These are phyloP conservation scores for Incumbomyces lentus DNA, from an alignment of 2,329 filamentous ascomycete species.

Conservation along the genomic window DNA sequence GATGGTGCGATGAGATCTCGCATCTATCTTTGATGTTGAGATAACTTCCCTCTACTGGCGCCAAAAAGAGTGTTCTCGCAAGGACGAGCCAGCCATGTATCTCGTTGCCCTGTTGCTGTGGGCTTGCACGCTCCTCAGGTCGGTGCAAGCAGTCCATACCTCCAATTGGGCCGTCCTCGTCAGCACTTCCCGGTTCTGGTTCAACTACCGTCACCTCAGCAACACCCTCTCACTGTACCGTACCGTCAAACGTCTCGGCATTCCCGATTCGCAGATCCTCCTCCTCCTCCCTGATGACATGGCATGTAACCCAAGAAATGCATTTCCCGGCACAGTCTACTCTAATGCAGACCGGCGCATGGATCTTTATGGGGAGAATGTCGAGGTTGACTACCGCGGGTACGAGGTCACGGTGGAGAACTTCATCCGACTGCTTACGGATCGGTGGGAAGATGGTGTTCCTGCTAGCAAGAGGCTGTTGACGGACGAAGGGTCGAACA, in stretches of 20 bases:
- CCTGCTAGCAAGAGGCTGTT: constrained; percentile 86
- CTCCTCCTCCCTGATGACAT: constrained; percentile 99
- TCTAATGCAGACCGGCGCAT: constrained; percentile 94
- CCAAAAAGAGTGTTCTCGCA: too few relatives aligned
- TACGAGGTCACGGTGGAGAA: constrained; percentile 99
- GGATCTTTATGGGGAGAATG: constrained; percentile 95
- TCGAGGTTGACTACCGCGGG: constrained; percentile 95
- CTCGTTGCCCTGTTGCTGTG: neutral
- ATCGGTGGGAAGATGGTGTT: constrained; percentile 88
- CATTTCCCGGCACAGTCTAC: constrained; percentile 95
- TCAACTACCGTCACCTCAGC: constrained; percentile 97
- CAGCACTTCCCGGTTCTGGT: constrained; percentile 97
- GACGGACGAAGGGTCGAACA: constrained; percentile 92
- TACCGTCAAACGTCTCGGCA: constrained; percentile 93
- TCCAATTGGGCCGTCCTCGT: constrained; percentile 99
- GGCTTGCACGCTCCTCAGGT: neutral
- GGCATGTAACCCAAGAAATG: constrained; percentile 97
- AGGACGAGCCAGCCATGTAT: neutral
- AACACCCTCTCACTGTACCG: constrained; percentile 97
- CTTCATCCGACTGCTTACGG: constrained; percentile 90
- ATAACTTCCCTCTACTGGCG: too few relatives aligned
- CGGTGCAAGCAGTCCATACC: constrained; percentile 51
- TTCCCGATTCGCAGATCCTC: constrained; percentile 97
- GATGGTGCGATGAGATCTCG: too few relatives aligned
- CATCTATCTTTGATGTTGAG: too few relatives aligned